Conservation (phyloP, 2,329 filamentous ascomycete genomes). For the Pyricularia pennisetigena region DNA sequence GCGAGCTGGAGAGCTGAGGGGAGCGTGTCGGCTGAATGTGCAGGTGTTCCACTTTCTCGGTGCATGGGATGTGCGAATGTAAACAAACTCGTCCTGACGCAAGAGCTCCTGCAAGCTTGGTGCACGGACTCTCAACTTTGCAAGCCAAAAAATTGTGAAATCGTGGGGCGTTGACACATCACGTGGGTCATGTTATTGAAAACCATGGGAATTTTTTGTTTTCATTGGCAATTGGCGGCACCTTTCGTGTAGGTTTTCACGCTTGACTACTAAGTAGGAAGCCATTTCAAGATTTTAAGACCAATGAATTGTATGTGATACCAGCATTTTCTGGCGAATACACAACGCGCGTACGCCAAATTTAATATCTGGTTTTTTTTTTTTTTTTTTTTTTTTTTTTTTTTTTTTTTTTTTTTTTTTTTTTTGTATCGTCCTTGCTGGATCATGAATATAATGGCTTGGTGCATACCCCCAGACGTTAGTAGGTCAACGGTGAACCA, state of each 20-base stretch:
- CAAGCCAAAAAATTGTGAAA: not conserved
- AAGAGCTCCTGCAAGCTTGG: not conserved
- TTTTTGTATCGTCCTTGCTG: too few relatives aligned
- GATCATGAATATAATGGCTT: not conserved
- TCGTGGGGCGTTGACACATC: not conserved
- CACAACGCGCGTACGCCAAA: too few relatives aligned
- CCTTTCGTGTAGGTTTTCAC: not conserved
- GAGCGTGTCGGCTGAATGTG: not conserved
- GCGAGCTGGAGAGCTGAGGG: not conserved
- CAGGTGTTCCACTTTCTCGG: not conserved
- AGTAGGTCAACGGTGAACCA: not conserved
- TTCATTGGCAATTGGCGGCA: not conserved
- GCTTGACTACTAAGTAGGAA: too few relatives aligned
- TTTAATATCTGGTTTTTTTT: too few relatives aligned
- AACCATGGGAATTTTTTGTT: not conserved
- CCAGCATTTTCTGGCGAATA: too few relatives aligned
- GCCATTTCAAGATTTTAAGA: too few relatives aligned
- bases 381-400: too few relatives aligned
- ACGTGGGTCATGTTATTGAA: not conserved
- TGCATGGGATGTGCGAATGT: constrained; percentile 2
- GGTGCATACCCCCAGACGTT: too few relatives aligned
- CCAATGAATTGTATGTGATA: too few relatives aligned
- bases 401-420: too few relatives aligned
- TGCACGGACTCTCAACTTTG: not conserved
- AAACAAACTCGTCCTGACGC: constrained; percentile 13